A percentile compares a stretch with the other conserved stretches of the same genome.
These are phyloP conservation scores for Musa beccarii DNA, from an alignment of 176 grass and related monocot genomes.

Conservation along the genomic window DNA sequence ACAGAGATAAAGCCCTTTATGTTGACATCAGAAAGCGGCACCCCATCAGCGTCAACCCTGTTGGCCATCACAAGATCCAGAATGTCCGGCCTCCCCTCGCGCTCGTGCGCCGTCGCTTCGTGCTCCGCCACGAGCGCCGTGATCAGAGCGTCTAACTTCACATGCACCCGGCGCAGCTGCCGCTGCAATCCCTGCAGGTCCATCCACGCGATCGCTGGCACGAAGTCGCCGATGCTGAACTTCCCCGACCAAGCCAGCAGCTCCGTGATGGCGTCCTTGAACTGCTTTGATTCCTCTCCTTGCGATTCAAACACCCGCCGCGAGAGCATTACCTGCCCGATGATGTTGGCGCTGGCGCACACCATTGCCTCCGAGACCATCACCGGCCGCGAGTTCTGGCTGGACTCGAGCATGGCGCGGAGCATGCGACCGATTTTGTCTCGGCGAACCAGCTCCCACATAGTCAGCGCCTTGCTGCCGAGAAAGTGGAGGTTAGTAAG, in stretches of 20 bases:
- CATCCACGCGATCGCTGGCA: conserved; percentile 30
- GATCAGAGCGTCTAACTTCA: conserved; percentile 15
- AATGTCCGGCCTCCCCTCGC: conserved; percentile 19
- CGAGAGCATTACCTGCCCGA: conserved; percentile 1
- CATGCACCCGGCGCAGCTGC: conserved; percentile 9
- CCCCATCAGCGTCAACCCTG: background rate
- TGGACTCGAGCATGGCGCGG: background rate
- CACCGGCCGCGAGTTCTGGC: background rate
- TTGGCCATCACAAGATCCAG: conserved; percentile 16
- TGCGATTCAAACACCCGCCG: conserved; percentile 17
- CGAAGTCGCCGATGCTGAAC: conserved; percentile 24
- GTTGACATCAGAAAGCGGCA: conserved; percentile 23
- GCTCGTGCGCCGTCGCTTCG: conserved; percentile 5
- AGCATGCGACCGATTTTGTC: background rate
- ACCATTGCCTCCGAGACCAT: background rate
- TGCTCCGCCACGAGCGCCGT: conserved; percentile 22
- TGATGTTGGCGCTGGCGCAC: conserved; percentile 2
- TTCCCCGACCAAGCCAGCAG: conserved; percentile 29
- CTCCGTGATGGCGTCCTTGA: conserved; percentile 35
- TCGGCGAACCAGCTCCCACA: background rate
- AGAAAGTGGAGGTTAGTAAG: conserved; percentile 9
- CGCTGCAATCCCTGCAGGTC: conserved; percentile 28
- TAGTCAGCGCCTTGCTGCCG: background rate
- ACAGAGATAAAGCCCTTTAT: conserved; percentile 32
- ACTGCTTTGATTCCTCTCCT: conserved; percentile 22